These are phyloP conservation scores for Rosa multiflora DNA, from an alignment of 306 rosid genomes.

Conservation along the genomic window DNA sequence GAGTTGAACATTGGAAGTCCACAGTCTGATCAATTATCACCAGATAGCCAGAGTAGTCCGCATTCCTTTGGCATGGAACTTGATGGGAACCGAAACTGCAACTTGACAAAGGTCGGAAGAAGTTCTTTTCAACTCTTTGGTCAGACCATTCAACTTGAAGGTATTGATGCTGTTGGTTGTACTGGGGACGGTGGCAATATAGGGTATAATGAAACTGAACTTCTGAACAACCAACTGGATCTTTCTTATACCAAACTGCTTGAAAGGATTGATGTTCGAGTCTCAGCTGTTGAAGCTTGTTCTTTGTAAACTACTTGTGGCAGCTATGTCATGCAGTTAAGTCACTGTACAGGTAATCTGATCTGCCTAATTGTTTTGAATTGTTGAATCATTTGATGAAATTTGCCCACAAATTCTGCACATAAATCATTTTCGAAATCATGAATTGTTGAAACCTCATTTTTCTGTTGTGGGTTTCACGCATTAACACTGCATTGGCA, in stretches of 20 bases:
- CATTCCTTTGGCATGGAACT: slow-evolving; percentile 45
- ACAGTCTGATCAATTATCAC: slow-evolving; percentile 53
- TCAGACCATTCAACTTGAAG: slow-evolving; percentile 44
- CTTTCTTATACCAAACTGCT: slow-evolving; percentile 42
- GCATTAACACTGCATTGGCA: background rate
- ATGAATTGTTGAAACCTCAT: background rate
- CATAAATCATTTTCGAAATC: background rate
- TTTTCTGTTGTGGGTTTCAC: background rate
- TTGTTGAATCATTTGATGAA: slow-evolving; percentile 13
- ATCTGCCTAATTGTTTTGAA: slow-evolving; percentile 10
- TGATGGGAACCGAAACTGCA: slow-evolving; percentile 38
- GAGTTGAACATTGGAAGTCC: slow-evolving; percentile 58
- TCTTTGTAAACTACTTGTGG: slow-evolving; percentile 41
- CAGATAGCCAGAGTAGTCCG: slow-evolving; percentile 57
- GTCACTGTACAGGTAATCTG: slow-evolving; percentile 63
- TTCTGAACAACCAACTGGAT: slow-evolving; percentile 28
- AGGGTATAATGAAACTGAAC: slow-evolving; percentile 34
- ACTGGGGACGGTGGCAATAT: slow-evolving; percentile 33
- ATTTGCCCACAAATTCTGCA: background rate
- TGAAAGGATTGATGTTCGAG: slow-evolving; percentile 28
- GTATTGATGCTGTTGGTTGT: slow-evolving; percentile 17
- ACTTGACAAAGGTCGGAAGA: slow-evolving; percentile 37
- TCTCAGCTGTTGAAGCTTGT: slow-evolving; percentile 38
- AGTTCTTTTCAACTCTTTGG: slow-evolving; percentile 70
- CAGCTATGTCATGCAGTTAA: slow-evolving; percentile 39